Evolutionary conservation across 345 rosid species (phyloP).

Genomic region (Eucalyptus erythrocorys): DNA sequence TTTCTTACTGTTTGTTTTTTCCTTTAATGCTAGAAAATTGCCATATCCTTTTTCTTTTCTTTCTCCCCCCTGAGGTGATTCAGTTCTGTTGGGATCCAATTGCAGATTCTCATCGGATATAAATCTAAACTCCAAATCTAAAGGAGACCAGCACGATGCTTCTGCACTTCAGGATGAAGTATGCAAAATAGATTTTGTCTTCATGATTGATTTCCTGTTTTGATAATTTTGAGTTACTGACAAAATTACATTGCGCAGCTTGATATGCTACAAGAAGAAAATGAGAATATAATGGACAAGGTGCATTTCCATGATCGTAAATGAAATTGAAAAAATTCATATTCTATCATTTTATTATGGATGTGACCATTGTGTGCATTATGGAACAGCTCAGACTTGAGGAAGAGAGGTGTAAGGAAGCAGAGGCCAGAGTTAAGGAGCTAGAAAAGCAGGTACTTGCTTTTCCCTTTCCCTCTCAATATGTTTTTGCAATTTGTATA

Average conservation of each 20-base stretch:
- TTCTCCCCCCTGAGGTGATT: not conserved
- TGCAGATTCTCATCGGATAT: constrained; percentile 52
- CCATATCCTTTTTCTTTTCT: not conserved
- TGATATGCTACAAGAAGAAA: constrained; percentile 90
- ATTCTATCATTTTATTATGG: not conserved
- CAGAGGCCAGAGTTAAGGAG: constrained; percentile 89
- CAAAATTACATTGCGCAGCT: constrained; percentile 32
- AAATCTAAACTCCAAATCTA: constrained; percentile 26
- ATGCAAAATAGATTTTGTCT: not conserved
- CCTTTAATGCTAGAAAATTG: not conserved
- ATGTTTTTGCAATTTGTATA: not conserved
- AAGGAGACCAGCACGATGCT: constrained; percentile 62
- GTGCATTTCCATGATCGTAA: constrained; percentile 6
- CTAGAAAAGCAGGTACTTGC: constrained; percentile 89
- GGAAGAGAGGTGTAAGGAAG: constrained; percentile 84
- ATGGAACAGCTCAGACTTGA: constrained; percentile 67
- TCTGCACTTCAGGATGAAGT: constrained; percentile 98
- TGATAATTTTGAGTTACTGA: not conserved
- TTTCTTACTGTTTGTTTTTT: not conserved
- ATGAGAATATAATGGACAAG: constrained; percentile 59
- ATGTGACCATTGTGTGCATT: constrained; percentile 1
- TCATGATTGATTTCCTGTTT: not conserved
- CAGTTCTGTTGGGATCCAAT: not conserved
- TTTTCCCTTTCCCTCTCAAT: not conserved
- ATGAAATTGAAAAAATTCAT: not conserved